Percentiles rank a stretch among this genome's conserved stretches.
phyloP scores from a whole-genome alignment of 148 eudicot genomes.

The Chenopodium suecicum region DNA sequence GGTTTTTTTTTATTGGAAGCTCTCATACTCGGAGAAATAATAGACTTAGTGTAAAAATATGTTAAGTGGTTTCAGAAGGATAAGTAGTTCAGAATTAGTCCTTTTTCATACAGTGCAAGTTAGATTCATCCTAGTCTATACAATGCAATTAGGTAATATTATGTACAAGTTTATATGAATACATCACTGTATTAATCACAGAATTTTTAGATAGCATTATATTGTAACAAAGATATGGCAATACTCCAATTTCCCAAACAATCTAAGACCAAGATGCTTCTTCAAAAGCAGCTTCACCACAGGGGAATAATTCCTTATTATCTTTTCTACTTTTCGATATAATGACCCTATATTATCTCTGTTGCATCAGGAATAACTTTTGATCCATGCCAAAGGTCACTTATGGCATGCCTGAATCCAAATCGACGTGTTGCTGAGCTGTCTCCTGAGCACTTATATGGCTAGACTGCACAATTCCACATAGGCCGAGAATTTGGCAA shows the following conservation, averaged over 20 bases:
- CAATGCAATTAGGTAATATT: too few relatives aligned
- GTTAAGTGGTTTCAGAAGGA: background rate
- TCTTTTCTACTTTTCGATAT: constrained; percentile 12
- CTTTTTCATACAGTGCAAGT: background rate
- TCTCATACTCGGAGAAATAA: too few relatives aligned
- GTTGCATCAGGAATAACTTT: constrained; percentile 20
- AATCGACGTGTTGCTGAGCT: constrained; percentile 13
- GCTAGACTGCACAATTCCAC: constrained; percentile 7
- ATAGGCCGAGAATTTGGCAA: constrained; percentile 13
- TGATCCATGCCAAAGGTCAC: constrained; percentile 8
- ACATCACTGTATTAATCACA: too few relatives aligned
- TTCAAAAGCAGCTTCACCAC: background rate
- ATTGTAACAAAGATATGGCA: background rate
- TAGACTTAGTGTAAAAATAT: background rate
- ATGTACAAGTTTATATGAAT: too few relatives aligned
- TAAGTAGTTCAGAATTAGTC: background rate
- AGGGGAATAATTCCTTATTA: background rate
- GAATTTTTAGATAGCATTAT: background rate
- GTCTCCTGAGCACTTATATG: constrained; percentile 2
- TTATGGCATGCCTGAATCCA: background rate
- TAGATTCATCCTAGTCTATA: background rate
- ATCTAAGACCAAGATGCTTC: constrained; percentile 6
- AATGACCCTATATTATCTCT: constrained; percentile 14
- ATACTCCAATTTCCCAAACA: background rate
- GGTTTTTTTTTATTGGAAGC: too few relatives aligned